Percentiles rank a stretch among this genome's conserved stretches.
Evolutionary conservation across 331 rosid genomes (phyloP).

Genomic region (Phaseolus coccineus): DNA sequence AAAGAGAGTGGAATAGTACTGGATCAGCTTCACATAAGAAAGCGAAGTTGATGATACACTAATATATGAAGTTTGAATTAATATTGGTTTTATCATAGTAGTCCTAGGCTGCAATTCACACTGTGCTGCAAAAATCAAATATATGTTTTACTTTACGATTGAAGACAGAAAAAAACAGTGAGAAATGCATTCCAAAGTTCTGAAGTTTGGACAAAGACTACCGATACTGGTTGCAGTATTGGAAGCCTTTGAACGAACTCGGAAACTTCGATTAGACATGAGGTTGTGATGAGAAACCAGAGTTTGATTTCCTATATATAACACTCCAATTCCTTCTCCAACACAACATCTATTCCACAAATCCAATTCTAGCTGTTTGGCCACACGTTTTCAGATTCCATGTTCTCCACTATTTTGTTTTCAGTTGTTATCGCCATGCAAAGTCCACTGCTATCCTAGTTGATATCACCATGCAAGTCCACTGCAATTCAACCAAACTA

Average conservation of each 20-base stretch:
- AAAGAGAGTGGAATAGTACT: no score
- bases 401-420: neutral
- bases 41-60: no score
- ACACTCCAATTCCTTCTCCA: neutral
- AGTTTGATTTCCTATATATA: constrained; percentile 7
- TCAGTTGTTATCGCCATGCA: neutral
- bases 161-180: neutral
- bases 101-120: no score
- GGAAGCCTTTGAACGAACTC: constrained; percentile 26
- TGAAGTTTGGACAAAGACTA: neutral
- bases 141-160: no score
- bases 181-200: neutral
- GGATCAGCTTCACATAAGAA: no score
- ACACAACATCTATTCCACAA: neutral
- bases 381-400: neutral
- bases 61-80: no score
- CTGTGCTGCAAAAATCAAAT: no score
- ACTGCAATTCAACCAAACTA: no score
- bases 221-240: neutral
- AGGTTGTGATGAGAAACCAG: neutral
- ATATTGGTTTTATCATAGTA: no score
- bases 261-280: neutral
- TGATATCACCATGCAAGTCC: no score
- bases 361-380: neutral
- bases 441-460: no score